Percentiles rank a stretch among this genome's conserved stretches.
Evolutionary conservation across 2,329 filamentous ascomycete species (phyloP).

Genomic region (Colletotrichum kahawae): DNA sequence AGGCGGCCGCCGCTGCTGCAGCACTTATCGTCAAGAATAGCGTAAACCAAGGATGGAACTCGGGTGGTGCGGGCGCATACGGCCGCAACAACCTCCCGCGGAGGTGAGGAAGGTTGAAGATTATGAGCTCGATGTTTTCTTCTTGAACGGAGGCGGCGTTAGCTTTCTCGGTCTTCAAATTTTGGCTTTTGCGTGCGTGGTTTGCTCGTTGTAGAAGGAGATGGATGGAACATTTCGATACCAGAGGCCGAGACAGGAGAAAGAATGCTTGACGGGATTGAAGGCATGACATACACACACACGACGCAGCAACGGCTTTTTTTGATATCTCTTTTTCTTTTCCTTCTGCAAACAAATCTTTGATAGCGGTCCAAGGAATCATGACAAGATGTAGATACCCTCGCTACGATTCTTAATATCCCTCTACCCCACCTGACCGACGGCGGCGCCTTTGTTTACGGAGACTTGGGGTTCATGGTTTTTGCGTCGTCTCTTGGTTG

Average conservation of each 20-base stretch:
- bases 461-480: background rate
- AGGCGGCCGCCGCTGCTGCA: conserved; percentile 87
- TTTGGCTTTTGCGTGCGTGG: background rate
- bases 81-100: conserved; percentile 52
- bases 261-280: background rate
- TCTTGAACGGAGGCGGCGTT: background rate
- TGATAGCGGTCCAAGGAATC: background rate
- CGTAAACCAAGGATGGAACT: conserved; percentile 64
- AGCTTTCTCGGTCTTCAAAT: background rate
- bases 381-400: conserved; percentile 10
- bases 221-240: conserved; percentile 4
- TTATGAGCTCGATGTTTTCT: background rate
- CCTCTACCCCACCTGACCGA: background rate
- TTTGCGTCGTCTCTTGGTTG: background rate
- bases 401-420: background rate
- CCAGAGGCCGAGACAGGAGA: conserved; percentile 2
- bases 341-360: background rate
- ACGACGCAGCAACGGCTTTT: background rate
- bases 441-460: background rate
- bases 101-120: conserved; percentile 39
- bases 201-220: background rate
- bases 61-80: conserved; percentile 47
- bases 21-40: conserved; percentile 96
- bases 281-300: background rate
- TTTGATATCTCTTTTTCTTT: background rate